These are phyloP conservation scores for Nannochloropsis granulata DNA, from an alignment of 108 stramenopile species.

Conservation along the genomic window DNA sequence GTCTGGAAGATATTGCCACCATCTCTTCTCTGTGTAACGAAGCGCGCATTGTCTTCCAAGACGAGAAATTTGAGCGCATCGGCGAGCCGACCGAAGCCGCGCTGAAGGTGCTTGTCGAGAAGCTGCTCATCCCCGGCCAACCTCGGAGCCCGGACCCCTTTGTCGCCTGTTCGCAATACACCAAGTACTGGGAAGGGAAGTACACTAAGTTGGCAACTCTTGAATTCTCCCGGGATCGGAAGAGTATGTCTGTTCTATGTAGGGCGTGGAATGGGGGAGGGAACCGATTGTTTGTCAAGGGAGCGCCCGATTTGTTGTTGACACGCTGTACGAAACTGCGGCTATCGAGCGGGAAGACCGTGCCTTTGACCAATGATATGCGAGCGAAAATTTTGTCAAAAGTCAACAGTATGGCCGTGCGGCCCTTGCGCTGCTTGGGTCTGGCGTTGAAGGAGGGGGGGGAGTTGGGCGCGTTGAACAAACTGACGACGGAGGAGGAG, in stretches of 20 bases:
- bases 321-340: constrained; percentile 59
- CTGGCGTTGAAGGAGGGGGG: constrained; percentile 70
- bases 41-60: constrained; percentile 24
- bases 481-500: constrained; percentile 28
- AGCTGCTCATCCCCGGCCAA: constrained; percentile 53
- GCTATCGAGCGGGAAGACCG: constrained; percentile 48
- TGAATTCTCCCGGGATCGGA: constrained; percentile 63
- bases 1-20: constrained; percentile 31
- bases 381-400: constrained; percentile 49
- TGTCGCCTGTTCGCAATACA: neutral
- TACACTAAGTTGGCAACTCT: constrained; percentile 66
- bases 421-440: constrained; percentile 80
- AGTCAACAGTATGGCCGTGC: constrained; percentile 58
- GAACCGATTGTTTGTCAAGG: constrained; percentile 85
- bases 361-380: constrained; percentile 47
- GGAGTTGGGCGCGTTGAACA: constrained; percentile 33
- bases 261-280: constrained; percentile 18
- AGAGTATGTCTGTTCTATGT: constrained; percentile 40
- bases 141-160: neutral
- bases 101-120: constrained; percentile 76
- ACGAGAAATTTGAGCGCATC: constrained; percentile 46
- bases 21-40: constrained; percentile 39
- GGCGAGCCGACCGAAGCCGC: constrained; percentile 98
- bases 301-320: constrained; percentile 81
- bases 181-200: constrained; percentile 14